A percentile compares a stretch with the other conserved stretches of the same genome.
Evolutionary conservation across 306 rosid species (phyloP).

Genomic region (Quercus mongolica): DNA sequence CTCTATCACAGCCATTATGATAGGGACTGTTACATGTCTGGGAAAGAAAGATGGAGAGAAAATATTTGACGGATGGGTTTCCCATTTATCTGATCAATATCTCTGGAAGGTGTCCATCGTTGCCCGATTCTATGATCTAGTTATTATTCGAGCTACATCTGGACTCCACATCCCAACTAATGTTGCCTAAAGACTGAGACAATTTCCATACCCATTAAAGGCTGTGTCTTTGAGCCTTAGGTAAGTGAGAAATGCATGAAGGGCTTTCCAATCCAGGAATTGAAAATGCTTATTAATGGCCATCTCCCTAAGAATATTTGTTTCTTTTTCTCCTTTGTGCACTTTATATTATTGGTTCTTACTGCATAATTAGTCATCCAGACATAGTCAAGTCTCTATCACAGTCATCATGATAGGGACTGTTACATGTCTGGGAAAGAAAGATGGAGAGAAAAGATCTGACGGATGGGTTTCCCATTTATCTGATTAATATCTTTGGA

Average conservation of each 20-base stretch:
- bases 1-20: neutral
- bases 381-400: neutral
- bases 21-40: conserved; percentile 5
- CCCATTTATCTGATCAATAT: neutral
- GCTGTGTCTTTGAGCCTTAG: too few species aligned
- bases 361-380: neutral
- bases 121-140: neutral
- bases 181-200: too few species aligned
- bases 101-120: neutral
- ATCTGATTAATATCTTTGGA: neutral
- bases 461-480: neutral
- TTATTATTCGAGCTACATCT: neutral
- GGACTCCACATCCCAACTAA: neutral
- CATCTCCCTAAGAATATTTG: neutral
- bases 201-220: too few species aligned
- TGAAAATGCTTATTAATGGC: neutral
- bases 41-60: neutral
- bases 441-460: neutral
- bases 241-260: neutral
- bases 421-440: neutral
- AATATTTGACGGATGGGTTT: neutral
- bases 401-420: neutral
- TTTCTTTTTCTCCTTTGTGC: too few species aligned
- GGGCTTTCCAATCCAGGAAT: neutral
- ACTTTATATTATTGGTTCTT: neutral